Conservation (phyloP, 306 rosid species). For the Castanospermum australe region DNA sequence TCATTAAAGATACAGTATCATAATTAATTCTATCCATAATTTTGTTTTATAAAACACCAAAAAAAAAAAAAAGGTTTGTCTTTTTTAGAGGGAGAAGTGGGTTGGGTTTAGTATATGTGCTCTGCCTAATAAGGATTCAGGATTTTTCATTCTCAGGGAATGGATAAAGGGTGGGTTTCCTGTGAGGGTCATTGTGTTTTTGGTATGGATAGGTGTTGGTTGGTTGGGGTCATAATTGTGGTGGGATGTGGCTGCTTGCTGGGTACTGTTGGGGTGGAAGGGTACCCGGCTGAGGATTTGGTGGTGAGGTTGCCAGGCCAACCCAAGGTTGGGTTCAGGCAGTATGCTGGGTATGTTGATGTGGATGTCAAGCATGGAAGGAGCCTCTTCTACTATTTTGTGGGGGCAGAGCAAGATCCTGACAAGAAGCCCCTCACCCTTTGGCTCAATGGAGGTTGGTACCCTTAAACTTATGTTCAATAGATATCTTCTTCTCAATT, state of each 20-base stretch:
- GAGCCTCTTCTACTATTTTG: constrained; percentile 81
- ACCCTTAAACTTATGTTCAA: background rate
- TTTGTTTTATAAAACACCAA: background rate
- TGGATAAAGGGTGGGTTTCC: background rate
- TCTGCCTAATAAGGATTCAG: background rate
- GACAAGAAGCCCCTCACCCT: constrained; percentile 55
- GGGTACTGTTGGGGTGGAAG: constrained; percentile 29
- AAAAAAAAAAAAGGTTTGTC: background rate
- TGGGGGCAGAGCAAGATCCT: constrained; percentile 56
- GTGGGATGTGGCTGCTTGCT: background rate
- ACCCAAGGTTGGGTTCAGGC: constrained; percentile 62
- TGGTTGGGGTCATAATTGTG: constrained; percentile 26
- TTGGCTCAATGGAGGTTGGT: constrained; percentile 92
- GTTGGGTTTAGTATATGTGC: background rate
- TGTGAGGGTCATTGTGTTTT: background rate
- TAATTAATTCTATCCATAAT: background rate
- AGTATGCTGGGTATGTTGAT: constrained; percentile 77
- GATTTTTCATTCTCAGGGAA: background rate
- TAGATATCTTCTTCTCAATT: background rate
- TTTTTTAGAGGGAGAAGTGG: background rate
- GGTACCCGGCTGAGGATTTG: constrained; percentile 65
- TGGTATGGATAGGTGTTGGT: constrained; percentile 40
- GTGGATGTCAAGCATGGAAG: constrained; percentile 61
- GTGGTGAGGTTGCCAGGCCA: constrained; percentile 70
- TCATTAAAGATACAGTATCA: background rate